Percentiles rank a stretch among this genome's conserved stretches.
Evolutionary conservation across 192 early-diverging fungal genomes (phyloP).

Genomic region (Umbelopsis sp.): DNA sequence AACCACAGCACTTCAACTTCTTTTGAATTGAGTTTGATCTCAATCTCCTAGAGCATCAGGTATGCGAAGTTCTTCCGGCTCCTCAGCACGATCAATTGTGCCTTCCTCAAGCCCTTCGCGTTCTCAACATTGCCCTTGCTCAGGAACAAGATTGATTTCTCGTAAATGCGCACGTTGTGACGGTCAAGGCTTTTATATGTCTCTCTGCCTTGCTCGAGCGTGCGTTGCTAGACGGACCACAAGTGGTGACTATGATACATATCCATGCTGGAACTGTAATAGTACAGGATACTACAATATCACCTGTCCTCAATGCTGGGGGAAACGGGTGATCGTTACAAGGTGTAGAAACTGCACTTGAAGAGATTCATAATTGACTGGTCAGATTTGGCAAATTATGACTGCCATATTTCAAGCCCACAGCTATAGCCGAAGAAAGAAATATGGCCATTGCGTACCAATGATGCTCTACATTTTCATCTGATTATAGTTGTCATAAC

Average conservation of each 20-base stretch:
- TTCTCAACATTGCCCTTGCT: not conserved
- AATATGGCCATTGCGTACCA: no score
- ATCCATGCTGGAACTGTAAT: constrained; percentile 14
- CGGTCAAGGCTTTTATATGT: constrained; percentile 14
- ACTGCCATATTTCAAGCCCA: no score
- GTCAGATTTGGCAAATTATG: no score
- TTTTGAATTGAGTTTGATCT: no score
- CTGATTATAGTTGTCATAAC: no score
- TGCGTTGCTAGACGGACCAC: constrained; percentile 3
- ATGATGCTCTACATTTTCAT: no score
- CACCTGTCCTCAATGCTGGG: constrained; percentile 20
- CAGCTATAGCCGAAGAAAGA: no score
- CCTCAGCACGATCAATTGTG: not conserved
- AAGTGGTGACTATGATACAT: constrained; percentile 14
- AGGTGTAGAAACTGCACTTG: constrained; percentile 11
- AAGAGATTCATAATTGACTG: not conserved
- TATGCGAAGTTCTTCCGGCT: constrained; percentile 2
- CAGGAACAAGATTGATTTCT: not conserved
- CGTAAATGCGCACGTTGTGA: constrained; percentile 10
- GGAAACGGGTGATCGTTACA: not conserved
- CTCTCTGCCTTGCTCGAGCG: not conserved
- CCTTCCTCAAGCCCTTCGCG: not conserved
- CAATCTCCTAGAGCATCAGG: not conserved
- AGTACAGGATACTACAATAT: constrained; percentile 11
- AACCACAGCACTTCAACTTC: not conserved